phyloP scores from a whole-genome alignment of 129 eudicot genomes.

The Oenanthe sinensis region DNA sequence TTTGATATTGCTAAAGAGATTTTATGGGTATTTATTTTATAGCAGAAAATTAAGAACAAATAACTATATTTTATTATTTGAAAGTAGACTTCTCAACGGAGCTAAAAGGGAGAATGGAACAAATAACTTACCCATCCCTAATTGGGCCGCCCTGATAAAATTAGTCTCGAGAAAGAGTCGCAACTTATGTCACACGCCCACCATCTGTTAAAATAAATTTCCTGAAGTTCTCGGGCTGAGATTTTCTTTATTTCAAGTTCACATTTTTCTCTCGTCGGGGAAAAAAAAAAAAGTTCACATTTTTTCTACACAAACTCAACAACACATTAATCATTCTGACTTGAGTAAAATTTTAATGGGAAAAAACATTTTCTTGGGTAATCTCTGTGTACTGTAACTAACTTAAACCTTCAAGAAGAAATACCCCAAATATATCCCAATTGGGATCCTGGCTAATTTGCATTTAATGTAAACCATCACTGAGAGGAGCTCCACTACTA shows the following conservation, averaged over 20 bases:
- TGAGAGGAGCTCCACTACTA: neutral
- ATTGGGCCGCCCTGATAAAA: too few relatives aligned
- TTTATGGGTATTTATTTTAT: too few relatives aligned
- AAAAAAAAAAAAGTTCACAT: too few relatives aligned
- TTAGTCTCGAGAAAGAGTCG: too few relatives aligned
- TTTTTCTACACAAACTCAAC: neutral
- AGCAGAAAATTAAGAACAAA: neutral
- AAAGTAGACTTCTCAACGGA: too few relatives aligned
- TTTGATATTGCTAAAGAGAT: too few relatives aligned
- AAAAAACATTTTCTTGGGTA: neutral
- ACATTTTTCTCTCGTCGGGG: neutral
- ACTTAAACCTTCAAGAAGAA: neutral
- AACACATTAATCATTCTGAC: neutral
- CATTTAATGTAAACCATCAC: neutral
- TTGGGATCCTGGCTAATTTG: neutral
- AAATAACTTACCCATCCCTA: too few relatives aligned
- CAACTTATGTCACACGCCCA: too few relatives aligned
- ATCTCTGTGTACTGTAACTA: neutral
- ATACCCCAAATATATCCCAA: neutral
- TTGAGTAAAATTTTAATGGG: too few relatives aligned
- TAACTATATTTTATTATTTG: too few relatives aligned
- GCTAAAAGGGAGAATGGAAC: too few relatives aligned
- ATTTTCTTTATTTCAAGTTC: neutral
- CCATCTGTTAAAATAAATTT: too few relatives aligned
- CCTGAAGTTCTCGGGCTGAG: neutral